Evolutionary conservation across 2,329 filamentous ascomycete species (phyloP).

Genomic region (Fonsecaea multimorphosa): DNA sequence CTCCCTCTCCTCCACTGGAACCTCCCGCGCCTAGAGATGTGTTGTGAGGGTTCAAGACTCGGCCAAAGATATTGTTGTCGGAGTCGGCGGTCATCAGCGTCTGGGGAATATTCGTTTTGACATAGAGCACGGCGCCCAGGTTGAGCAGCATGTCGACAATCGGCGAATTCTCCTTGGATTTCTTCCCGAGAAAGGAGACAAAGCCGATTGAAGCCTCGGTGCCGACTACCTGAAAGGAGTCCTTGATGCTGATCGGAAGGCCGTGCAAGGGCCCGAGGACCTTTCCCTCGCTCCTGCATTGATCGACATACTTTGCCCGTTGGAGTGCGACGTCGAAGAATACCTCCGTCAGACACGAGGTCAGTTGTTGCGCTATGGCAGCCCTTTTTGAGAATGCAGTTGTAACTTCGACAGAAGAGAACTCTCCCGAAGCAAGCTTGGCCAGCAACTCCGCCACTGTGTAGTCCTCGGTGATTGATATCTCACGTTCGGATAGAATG

Average conservation of each 20-base stretch:
- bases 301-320: conserved; percentile 41
- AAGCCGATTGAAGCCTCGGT: conserved; percentile 44
- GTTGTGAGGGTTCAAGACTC: conserved; percentile 51
- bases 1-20: conserved; percentile 49
- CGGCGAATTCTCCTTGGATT: conserved; percentile 40
- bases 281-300: conserved; percentile 38
- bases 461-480: conserved; percentile 57
- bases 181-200: conserved; percentile 44
- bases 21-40: conserved; percentile 45
- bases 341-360: conserved; percentile 42
- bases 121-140: conserved; percentile 50
- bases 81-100: conserved; percentile 57
- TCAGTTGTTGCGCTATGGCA: conserved; percentile 41
- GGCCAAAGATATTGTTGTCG: conserved; percentile 52
- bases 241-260: conserved; percentile 45
- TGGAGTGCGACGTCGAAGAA: conserved; percentile 41
- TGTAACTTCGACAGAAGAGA: conserved; percentile 39
- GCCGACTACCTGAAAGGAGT: conserved; percentile 42
- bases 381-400: conserved; percentile 41
- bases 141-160: conserved; percentile 48
- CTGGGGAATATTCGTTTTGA: conserved; percentile 64
- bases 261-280: conserved; percentile 43
- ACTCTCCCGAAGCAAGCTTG: conserved; percentile 34
- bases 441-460: conserved; percentile 50
- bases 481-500: conserved; percentile 52